Conservation (phyloP, 352 stramenopile species). For the Phytopythium helicoides region DNA sequence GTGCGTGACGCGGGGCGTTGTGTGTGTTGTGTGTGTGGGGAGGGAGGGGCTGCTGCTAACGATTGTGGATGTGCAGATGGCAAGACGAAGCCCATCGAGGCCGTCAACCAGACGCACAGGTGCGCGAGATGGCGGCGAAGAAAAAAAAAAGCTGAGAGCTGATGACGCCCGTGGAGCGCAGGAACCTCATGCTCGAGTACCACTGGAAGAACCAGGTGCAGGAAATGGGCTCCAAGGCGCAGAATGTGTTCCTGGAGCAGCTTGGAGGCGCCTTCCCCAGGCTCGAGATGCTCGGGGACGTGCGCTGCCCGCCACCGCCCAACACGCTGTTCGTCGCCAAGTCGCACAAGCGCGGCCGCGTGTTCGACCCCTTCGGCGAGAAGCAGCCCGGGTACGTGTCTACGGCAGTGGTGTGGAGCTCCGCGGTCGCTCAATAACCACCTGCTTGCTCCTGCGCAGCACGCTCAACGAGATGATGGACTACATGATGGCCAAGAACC, state of each 20-base stretch:
- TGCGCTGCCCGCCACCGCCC: conserved; percentile 64
- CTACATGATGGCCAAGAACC: conserved; percentile 87
- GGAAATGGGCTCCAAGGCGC: conserved; percentile 80
- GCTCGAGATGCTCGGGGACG: conserved; percentile 81
- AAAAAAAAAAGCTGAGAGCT: background rate
- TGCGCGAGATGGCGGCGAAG: conserved; percentile 10
- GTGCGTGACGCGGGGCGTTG: conserved; percentile 23
- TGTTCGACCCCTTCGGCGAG: conserved; percentile 83
- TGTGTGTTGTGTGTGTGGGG: background rate
- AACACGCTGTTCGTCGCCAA: conserved; percentile 78
- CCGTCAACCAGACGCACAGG: conserved; percentile 81
- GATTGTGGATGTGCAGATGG: conserved; percentile 38
- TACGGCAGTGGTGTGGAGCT: background rate
- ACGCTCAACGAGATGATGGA: conserved; percentile 90
- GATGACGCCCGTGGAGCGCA: conserved; percentile 10
- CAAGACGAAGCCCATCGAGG: conserved; percentile 87
- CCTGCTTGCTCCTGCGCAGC: no score
- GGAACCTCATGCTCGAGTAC: conserved; percentile 88
- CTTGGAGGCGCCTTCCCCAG: conserved; percentile 65
- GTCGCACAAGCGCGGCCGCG: conserved; percentile 74
- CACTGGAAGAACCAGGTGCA: conserved; percentile 89
- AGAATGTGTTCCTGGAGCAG: conserved; percentile 81
- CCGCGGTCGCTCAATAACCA: no score
- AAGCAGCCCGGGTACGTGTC: conserved; percentile 66
- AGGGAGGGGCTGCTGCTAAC: conserved; percentile 1